phyloP scores from a whole-genome alignment of 306 rosid species.

The Trichosanthes cucumerina region DNA sequence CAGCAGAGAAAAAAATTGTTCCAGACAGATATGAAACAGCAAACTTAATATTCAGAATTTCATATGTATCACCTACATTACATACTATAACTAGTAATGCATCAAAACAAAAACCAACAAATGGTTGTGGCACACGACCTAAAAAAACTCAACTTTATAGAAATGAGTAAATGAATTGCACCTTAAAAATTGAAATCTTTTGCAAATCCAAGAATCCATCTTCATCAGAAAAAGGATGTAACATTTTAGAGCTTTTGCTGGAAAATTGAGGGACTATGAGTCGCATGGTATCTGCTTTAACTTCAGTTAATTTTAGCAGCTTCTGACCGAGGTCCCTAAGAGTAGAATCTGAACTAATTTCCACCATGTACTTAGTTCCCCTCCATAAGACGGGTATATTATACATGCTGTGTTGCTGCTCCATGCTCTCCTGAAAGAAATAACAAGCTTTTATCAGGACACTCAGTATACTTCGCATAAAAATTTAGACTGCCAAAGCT shows the following conservation, averaged over 20 bases:
- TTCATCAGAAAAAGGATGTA: conserved; percentile 69
- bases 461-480: background rate
- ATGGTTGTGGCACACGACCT: background rate
- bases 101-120: background rate
- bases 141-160: background rate
- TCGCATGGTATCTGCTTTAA: conserved; percentile 74
- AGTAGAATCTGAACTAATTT: conserved; percentile 37
- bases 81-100: background rate
- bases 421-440: conserved; percentile 52
- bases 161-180: conserved; percentile 9
- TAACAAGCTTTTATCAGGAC: background rate
- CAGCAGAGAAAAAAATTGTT: background rate
- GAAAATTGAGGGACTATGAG: conserved; percentile 55
- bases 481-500: background rate
- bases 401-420: conserved; percentile 21
- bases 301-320: conserved; percentile 44
- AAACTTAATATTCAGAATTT: background rate
- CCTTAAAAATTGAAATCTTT: conserved; percentile 62
- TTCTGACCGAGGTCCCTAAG: conserved; percentile 72
- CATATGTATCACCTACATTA: background rate
- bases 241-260: conserved; percentile 44
- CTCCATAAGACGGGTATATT: conserved; percentile 59
- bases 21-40: background rate
- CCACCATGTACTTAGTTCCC: conserved; percentile 51
- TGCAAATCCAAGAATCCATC: conserved; percentile 47